A percentile compares a stretch with the other conserved stretches of the same genome.
Evolutionary conservation across 352 stramenopile species (phyloP).

Genomic region (Pythium aristosporum): DNA sequence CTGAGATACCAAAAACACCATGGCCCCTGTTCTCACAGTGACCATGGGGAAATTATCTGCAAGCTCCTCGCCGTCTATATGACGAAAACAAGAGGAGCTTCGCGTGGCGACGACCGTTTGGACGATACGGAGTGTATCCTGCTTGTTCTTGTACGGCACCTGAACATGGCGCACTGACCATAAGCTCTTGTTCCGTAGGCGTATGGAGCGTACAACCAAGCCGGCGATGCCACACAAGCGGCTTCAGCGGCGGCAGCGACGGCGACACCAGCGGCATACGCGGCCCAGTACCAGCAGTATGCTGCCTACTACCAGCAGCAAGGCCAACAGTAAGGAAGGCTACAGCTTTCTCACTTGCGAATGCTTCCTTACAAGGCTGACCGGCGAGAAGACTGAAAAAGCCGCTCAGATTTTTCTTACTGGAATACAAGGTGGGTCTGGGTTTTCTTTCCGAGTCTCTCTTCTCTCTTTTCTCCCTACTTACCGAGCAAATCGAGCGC

Average conservation of each 20-base stretch:
- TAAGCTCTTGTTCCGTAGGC: slow-evolving; percentile 31
- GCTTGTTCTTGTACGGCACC: neutral
- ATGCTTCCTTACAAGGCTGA: neutral
- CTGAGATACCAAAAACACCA: slow-evolving; percentile 21
- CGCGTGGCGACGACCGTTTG: slow-evolving; percentile 12
- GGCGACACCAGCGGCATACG: slow-evolving; percentile 34
- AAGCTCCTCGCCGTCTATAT: neutral
- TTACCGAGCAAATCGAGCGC: slow-evolving; percentile 72
- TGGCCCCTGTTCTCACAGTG: slow-evolving; percentile 21
- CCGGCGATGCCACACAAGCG: slow-evolving; percentile 23
- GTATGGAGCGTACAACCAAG: slow-evolving; percentile 58
- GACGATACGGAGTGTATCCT: slow-evolving; percentile 28
- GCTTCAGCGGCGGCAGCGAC: slow-evolving; percentile 2
- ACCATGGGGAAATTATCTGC: slow-evolving; percentile 9
- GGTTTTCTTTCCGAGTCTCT: neutral
- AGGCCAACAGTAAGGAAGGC: neutral
- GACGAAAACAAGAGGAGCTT: slow-evolving; percentile 12
- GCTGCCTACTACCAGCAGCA: slow-evolving; percentile 65
- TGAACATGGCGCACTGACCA: slow-evolving; percentile 7
- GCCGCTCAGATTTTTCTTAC: neutral
- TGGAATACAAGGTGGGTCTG: slow-evolving; percentile 7
- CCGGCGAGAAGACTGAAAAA: neutral
- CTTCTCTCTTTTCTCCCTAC: slow-evolving; percentile 25
- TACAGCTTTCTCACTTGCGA: too few relatives aligned
- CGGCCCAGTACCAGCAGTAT: slow-evolving; percentile 65